Evolutionary conservation across 345 rosid species (phyloP).

Genomic region (Citrus reticulata): DNA sequence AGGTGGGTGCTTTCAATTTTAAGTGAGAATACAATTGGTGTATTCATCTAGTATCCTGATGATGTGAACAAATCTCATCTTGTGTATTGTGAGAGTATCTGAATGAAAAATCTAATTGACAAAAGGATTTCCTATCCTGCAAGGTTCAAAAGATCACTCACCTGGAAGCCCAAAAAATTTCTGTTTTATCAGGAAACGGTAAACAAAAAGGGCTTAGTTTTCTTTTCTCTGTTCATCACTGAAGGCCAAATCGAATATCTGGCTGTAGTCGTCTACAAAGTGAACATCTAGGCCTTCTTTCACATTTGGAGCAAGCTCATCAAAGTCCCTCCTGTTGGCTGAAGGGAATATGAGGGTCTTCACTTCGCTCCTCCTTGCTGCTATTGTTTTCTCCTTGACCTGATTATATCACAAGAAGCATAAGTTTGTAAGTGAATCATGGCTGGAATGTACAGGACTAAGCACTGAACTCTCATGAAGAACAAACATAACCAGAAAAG

Average conservation of each 20-base stretch:
- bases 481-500: not conserved
- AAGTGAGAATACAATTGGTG: not conserved
- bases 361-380: slow-evolving; percentile 86
- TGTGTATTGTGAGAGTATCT: not conserved
- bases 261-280: slow-evolving; percentile 72
- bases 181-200: not conserved
- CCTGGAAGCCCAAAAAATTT: not conserved
- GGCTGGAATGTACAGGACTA: not conserved
- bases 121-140: slow-evolving; percentile 6
- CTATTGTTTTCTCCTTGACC: slow-evolving; percentile 97
- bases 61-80: slow-evolving; percentile 2
- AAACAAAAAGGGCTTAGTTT: slow-evolving; percentile 1
- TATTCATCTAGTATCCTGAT: not conserved
- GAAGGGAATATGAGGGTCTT: slow-evolving; percentile 85
- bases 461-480: not conserved
- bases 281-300: slow-evolving; percentile 94
- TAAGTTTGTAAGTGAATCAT: not conserved
- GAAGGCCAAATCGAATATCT: slow-evolving; percentile 68
- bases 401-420: slow-evolving; percentile 20
- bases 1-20: not conserved
- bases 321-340: slow-evolving; percentile 89
- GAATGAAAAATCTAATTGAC: not conserved
- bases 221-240: slow-evolving; percentile 27
- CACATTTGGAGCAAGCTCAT: slow-evolving; percentile 81
- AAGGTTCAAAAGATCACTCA: not conserved